Percentiles rank a stretch among this genome's conserved stretches.
These are phyloP conservation scores for Synchytrium microbalum DNA, from an alignment of 371 early-diverging fungal species.

Conservation along the genomic window DNA sequence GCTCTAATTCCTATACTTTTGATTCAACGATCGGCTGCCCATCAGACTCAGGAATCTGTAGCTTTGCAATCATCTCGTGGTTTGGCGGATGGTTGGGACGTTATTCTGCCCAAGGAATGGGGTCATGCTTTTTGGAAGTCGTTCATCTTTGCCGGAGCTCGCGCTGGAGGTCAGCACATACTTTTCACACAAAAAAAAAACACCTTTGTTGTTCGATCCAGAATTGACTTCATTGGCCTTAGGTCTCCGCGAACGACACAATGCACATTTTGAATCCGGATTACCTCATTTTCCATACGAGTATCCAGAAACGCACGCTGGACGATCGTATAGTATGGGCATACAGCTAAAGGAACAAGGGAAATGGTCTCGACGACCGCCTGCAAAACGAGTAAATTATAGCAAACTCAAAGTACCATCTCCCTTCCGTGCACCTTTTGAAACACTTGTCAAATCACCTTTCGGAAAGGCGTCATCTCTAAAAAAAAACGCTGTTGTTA, in stretches of 20 bases:
- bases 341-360: conserved; percentile 28
- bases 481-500: neutral
- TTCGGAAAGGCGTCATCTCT: conserved; percentile 8
- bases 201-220: neutral
- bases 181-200: neutral
- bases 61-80: conserved; percentile 28
- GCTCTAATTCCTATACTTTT: conserved; percentile 68
- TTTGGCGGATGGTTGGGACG: conserved; percentile 66
- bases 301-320: conserved; percentile 52
- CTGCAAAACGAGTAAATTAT: conserved; percentile 65
- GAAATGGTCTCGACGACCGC: conserved; percentile 51
- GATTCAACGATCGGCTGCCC: conserved; percentile 47
- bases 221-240: neutral
- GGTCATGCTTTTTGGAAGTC: conserved; percentile 82
- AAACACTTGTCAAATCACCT: conserved; percentile 17
- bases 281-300: conserved; percentile 50
- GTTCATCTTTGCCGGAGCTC: conserved; percentile 80
- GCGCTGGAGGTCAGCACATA: conserved; percentile 43
- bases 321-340: conserved; percentile 29
- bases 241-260: conserved; percentile 47
- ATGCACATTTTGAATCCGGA: conserved; percentile 44
- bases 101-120: conserved; percentile 75
- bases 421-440: conserved; percentile 58
- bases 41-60: conserved; percentile 1
- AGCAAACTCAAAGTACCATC: conserved; percentile 46